Conservation (phyloP, 2,329 filamentous ascomycete species). For the Setomelanomma holmii region DNA sequence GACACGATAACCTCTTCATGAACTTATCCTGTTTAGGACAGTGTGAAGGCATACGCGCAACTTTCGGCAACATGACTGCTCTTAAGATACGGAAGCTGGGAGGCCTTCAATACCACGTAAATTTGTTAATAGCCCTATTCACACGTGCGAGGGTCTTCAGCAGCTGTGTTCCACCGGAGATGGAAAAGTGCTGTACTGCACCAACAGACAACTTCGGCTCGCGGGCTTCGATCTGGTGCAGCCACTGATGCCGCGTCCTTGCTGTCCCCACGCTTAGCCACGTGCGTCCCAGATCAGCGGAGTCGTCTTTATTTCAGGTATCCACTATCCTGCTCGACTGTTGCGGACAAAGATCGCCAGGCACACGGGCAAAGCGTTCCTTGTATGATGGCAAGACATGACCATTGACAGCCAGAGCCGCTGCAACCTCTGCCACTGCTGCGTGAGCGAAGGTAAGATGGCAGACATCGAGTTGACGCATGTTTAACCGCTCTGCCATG, state of each 20-base stretch:
- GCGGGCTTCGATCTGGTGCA: not conserved
- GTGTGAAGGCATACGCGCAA: no score
- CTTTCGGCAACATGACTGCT: no score
- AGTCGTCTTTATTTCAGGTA: not conserved
- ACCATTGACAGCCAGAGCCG: not conserved
- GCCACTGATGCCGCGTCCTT: not conserved
- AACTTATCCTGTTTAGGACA: no score
- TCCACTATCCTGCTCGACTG: not conserved
- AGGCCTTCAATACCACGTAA: no score
- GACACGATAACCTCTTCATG: no score
- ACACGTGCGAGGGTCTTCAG: no score
- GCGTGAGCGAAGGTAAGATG: not conserved
- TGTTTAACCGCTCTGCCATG: slow-evolving; percentile 20
- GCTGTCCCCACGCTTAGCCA: slow-evolving; percentile 28
- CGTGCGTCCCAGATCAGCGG: slow-evolving; percentile 7
- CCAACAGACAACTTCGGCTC: not conserved
- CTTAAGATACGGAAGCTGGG: no score
- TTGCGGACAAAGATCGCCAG: not conserved
- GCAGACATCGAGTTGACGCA: slow-evolving; percentile 9
- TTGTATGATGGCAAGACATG: slow-evolving; percentile 10
- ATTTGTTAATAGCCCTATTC: no score
- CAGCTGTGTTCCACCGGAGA: no score
- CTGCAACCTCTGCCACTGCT: not conserved
- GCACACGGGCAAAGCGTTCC: slow-evolving; percentile 1
- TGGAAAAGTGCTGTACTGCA: no score